phyloP scores from a whole-genome alignment of 2,329 filamentous ascomycete genomes.

The Thermochaetoides dissita region DNA sequence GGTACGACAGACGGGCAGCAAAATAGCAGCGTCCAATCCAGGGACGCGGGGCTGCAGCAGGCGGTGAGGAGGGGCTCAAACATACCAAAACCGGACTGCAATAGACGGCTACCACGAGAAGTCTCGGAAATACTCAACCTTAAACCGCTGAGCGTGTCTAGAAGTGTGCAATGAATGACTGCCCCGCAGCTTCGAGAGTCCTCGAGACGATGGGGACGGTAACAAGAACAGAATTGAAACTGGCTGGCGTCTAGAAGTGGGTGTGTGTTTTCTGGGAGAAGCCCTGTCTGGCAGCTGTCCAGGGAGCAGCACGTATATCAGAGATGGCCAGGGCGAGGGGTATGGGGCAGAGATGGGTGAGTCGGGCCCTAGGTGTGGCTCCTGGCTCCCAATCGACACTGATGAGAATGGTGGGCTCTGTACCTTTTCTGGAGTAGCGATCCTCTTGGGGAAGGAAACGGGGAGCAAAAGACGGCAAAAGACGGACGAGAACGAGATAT shows the following conservation, averaged over 20 bases:
- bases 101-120: too few relatives aligned
- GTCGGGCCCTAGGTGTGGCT: background rate
- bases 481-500: background rate
- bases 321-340: conserved; percentile 1
- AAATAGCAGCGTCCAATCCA: too few relatives aligned
- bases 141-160: too few relatives aligned
- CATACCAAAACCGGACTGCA: too few relatives aligned
- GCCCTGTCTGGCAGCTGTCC: background rate
- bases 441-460: conserved; percentile 1
- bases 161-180: background rate
- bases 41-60: too few relatives aligned
- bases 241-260: background rate
- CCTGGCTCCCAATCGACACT: background rate
- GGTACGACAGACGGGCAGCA: too few relatives aligned
- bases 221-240: background rate
- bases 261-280: background rate
- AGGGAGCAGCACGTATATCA: background rate
- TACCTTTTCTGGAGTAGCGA: background rate
- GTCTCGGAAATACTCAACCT: too few relatives aligned
- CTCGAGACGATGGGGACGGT: background rate
- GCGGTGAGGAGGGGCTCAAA: too few relatives aligned
- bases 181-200: background rate
- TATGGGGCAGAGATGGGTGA: background rate
- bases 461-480: conserved; percentile 6
- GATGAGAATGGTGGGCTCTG: background rate